Percentiles rank a stretch among this genome's conserved stretches.
Evolutionary conservation across 768 basidiomycete species (phyloP).

Genomic region (Sporobolomyces phaffii): DNA sequence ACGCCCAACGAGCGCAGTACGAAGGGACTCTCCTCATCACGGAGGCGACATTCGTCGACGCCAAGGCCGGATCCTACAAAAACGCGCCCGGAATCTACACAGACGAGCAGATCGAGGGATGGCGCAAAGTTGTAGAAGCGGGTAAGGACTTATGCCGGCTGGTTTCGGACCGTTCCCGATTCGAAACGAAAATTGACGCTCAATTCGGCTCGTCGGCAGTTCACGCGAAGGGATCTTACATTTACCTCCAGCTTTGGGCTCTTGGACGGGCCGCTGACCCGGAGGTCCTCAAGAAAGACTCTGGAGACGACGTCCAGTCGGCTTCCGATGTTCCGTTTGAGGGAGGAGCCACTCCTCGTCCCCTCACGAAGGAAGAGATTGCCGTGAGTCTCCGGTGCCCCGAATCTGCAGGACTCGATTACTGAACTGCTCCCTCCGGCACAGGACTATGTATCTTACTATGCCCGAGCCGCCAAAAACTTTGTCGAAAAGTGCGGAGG

Average conservation of each 20-base stretch:
- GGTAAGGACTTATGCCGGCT: too few relatives aligned
- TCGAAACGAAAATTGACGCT: not conserved
- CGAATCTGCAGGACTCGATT: too few relatives aligned
- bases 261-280: conserved; percentile 46
- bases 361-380: conserved; percentile 48
- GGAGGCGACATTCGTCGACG: conserved; percentile 49
- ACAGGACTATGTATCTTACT: conserved; percentile 49
- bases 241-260: conserved; percentile 60
- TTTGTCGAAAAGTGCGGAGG: conserved; percentile 59
- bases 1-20: conserved; percentile 41
- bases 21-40: conserved; percentile 56
- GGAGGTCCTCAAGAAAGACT: conserved; percentile 13
- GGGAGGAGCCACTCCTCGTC: conserved; percentile 28
- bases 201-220: conserved; percentile 45
- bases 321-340: conserved; percentile 25
- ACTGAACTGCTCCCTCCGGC: too few relatives aligned
- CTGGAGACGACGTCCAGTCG: conserved; percentile 18
- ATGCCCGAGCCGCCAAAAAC: conserved; percentile 52
- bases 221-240: conserved; percentile 54
- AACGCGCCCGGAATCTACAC: conserved; percentile 50
- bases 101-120: conserved; percentile 53
- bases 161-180: too few relatives aligned
- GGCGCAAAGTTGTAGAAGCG: conserved; percentile 58
- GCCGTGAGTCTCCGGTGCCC: not conserved
- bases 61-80: conserved; percentile 52